These are phyloP conservation scores for Epichloe elymi DNA, from an alignment of 2,329 filamentous ascomycete genomes.

Conservation along the genomic window DNA sequence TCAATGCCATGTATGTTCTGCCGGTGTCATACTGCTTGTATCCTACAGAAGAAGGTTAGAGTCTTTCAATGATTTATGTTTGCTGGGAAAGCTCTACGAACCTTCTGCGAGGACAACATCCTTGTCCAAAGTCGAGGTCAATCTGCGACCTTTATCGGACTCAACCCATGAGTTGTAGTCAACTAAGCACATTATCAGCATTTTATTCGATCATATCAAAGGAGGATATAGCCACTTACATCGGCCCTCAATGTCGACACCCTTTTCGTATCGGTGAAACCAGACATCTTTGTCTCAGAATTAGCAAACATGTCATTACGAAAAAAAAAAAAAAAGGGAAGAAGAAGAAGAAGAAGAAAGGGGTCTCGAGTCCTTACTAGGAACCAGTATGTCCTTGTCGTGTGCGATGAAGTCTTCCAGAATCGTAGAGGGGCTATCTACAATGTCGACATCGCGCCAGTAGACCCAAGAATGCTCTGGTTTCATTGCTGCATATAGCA, in stretches of 20 bases:
- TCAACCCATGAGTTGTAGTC: conserved; percentile 99
- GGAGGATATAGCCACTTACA: conserved; percentile 44
- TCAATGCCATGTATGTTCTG: conserved; percentile 74
- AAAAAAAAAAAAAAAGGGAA: not conserved
- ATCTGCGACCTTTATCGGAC: conserved; percentile 67
- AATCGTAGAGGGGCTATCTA: conserved; percentile 75
- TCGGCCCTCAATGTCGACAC: conserved; percentile 81
- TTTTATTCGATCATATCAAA: not conserved
- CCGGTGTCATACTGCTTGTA: conserved; percentile 91
- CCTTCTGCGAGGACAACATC: conserved; percentile 82
- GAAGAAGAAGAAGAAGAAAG: not conserved
- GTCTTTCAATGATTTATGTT: not conserved
- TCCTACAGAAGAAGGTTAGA: conserved; percentile 34
- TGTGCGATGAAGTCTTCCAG: conserved; percentile 93
- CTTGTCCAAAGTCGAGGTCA: conserved; percentile 61
- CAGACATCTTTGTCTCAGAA: conserved; percentile 58
- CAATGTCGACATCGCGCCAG: conserved; percentile 95
- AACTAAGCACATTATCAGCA: conserved; percentile 38
- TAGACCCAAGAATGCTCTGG: conserved; percentile 97
- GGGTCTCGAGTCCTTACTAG: conserved; percentile 51
- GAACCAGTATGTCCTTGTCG: conserved; percentile 83
- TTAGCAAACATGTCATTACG: conserved; percentile 11
- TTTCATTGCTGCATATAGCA: conserved; percentile 72
- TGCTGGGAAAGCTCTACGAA: conserved; percentile 20
- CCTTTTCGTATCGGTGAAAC: conserved; percentile 82